These are phyloP conservation scores for Primulina huaijiensis DNA, from an alignment of 257 asterid genomes.

Conservation along the genomic window DNA sequence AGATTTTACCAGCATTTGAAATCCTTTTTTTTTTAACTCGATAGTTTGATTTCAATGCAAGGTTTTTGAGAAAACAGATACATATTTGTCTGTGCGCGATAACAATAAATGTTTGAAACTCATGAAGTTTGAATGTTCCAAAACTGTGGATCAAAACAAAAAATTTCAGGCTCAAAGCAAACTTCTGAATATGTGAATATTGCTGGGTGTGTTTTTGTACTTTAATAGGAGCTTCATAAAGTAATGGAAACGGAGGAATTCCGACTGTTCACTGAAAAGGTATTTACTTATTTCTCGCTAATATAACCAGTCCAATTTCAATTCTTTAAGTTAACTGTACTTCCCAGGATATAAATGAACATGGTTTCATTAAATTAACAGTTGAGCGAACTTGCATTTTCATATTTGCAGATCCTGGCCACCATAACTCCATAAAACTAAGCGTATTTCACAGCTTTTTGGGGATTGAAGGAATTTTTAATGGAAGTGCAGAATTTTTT, in stretches of 20 bases:
- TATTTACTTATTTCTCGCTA: constrained; percentile 17
- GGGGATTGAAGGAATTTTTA: neutral
- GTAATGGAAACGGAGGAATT: constrained; percentile 61
- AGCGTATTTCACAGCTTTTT: neutral
- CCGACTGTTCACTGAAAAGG: constrained; percentile 58
- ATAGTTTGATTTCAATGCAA: neutral
- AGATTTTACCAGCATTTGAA: neutral
- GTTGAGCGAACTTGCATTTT: neutral
- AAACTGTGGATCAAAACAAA: neutral
- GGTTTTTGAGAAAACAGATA: neutral
- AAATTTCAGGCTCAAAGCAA: neutral
- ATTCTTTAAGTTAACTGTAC: neutral
- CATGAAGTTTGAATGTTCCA: neutral
- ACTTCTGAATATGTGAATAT: neutral
- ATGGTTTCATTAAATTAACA: neutral
- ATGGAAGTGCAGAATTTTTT: neutral
- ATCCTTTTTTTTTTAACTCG: neutral
- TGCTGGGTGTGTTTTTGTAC: constrained; percentile 16
- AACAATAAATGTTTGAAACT: neutral
- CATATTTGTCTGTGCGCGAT: neutral
- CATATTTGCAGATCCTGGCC: neutral
- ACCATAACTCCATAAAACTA: neutral
- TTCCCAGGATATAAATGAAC: neutral
- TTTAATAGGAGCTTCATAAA: constrained; percentile 47
- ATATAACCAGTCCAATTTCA: neutral